Evolutionary conservation across 805 yeast genomes (phyloP), one percentile per base, ranked within the genome.

Genomic region (Wickerhamomyces chambardii): DNA sequence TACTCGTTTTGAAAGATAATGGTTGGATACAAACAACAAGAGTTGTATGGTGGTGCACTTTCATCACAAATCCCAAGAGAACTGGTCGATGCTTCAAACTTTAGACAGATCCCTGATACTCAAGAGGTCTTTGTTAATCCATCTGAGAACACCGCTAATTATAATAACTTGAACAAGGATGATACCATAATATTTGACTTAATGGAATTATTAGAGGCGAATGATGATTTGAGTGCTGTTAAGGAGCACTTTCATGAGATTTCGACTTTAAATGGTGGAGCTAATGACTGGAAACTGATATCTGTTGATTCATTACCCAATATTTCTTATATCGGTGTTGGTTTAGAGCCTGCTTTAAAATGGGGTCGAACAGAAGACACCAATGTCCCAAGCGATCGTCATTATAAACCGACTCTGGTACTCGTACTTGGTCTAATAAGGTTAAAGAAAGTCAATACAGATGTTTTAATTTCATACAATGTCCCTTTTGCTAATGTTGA

Each of bases 91-190:
- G 96, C 87, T 1, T 81, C 95, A 2, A 55, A 64, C 27, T 53
- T 89, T 33, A 64, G 98, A 37, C 84, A 84, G 40, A 74, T 92
- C 4, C 97, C 98, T 0, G 97, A 92, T 50, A 78, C 87, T 1
- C 97, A 92, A 53, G 98, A 90, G 55, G 96, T 90, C 18, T 92
- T 72, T 55, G 75, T 89, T 4, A 68, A 68, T 34, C 48, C 56
- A 12, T 46, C 62, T 6, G 54, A 56, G 7, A 53, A 53, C 15
- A 40, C 40, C 4, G 32, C 58, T 12, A 59, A 53, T 30, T 62
- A 47, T 51, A 63, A 43, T 32, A 46, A 42, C 33, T 50, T 65
- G 32, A 56, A 57, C 29, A 45, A 57, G 32, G 73, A 77, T 35
- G 75, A 70, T 43, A 70, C 82, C 15, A 51, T 81, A 9, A 75